Conservation (phyloP, 1,284 basidiomycete species). For the Xanthoconium separans region DNA sequence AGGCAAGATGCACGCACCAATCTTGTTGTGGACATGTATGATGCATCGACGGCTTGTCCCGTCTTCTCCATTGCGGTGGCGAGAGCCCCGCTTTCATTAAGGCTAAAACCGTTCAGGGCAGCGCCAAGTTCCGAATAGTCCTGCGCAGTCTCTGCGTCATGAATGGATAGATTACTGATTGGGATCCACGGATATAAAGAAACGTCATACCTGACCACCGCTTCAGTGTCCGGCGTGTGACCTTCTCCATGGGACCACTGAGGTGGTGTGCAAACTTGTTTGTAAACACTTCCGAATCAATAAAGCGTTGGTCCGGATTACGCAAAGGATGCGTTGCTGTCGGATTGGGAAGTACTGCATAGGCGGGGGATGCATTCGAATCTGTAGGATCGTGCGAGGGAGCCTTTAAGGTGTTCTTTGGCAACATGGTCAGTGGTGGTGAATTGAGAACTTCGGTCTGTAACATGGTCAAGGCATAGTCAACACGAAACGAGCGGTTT, state of each 20-base stretch:
- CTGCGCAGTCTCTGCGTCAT: slow-evolving; percentile 69
- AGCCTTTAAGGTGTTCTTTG: slow-evolving; percentile 95
- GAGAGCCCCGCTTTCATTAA: slow-evolving; percentile 77
- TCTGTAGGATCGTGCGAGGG: slow-evolving; percentile 95
- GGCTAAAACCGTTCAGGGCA: slow-evolving; percentile 92
- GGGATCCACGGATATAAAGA: neutral
- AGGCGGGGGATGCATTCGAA: slow-evolving; percentile 69
- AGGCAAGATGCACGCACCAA: slow-evolving; percentile 50
- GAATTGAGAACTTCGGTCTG: slow-evolving; percentile 90
- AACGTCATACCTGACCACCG: slow-evolving; percentile 80
- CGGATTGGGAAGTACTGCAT: slow-evolving; percentile 85
- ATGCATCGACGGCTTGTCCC: slow-evolving; percentile 94
- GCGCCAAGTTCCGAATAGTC: slow-evolving; percentile 96
- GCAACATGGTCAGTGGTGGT: slow-evolving; percentile 85
- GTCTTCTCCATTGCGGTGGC: slow-evolving; percentile 86
- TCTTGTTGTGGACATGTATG: slow-evolving; percentile 89
- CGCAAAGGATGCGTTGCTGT: slow-evolving; percentile 84
- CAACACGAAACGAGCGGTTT: neutral
- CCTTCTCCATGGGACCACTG: slow-evolving; percentile 91
- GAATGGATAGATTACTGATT: slow-evolving; percentile 4
- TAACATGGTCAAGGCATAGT: slow-evolving; percentile 6
- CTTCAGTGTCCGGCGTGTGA: slow-evolving; percentile 88
- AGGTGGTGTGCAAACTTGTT: slow-evolving; percentile 94
- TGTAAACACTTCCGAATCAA: slow-evolving; percentile 96
- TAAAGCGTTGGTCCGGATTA: slow-evolving; percentile 89